Percentiles rank a stretch among this genome's conserved stretches.
phyloP scores from a whole-genome alignment of 2,329 filamentous ascomycete genomes.

The Monilinia laxa region DNA sequence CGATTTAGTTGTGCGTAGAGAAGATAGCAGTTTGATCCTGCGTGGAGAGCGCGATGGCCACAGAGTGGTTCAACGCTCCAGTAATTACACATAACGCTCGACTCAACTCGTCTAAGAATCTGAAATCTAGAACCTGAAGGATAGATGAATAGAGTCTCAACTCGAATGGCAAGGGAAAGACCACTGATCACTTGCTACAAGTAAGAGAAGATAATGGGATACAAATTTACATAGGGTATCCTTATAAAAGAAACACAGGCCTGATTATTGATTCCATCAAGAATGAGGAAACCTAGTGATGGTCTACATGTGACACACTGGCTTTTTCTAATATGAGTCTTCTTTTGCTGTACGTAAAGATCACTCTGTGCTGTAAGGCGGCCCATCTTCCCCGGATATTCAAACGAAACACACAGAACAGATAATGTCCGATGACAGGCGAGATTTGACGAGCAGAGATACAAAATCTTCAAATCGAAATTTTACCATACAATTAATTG shows the following conservation, averaged over 20 bases:
- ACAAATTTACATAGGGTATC: conserved; percentile 4
- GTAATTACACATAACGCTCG: conserved; percentile 38
- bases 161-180: conserved; percentile 18
- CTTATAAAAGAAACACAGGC: conserved; percentile 20
- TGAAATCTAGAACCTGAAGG: background rate
- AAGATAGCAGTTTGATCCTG: conserved; percentile 37
- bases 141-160: background rate
- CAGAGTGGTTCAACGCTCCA: conserved; percentile 35
- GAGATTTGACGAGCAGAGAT: background rate
- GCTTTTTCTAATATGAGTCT: conserved; percentile 17
- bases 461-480: background rate
- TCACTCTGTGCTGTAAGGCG: conserved; percentile 21
- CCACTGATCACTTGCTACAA: background rate
- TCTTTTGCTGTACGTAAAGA: conserved; percentile 21
- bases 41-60: conserved; percentile 36
- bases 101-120: too few relatives aligned
- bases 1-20: conserved; percentile 39
- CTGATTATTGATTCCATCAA: background rate
- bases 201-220: conserved; percentile 9
- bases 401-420: conserved; percentile 15
- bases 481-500: background rate
- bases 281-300: conserved; percentile 19
- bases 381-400: conserved; percentile 15
- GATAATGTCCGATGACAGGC: conserved; percentile 19
- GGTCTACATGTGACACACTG: conserved; percentile 43